Evolutionary conservation across 495 filamentous ascomycete species (phyloP), one percentile per base, ranked within the genome.

Genomic region (Penicillium desertorum): DNA sequence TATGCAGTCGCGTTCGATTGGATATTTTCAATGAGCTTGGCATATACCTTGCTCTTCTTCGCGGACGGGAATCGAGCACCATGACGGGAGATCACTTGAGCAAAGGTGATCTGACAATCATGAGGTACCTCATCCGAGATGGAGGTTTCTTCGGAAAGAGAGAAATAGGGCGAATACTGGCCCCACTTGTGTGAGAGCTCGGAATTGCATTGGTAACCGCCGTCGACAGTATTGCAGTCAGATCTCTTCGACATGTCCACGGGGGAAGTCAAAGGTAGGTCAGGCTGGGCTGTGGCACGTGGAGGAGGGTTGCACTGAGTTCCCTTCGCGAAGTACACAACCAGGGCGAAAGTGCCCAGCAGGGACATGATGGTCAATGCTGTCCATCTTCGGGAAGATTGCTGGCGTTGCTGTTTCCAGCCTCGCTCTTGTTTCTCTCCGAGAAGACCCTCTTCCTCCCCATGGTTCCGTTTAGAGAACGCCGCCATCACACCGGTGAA

Each of bases 111-210:
- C 45, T 81, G 69, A 75, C 91, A 96, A 25, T 73, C 72, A 3
- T 73, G 37, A 1, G 90, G 90, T 5, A 88, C 62, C 1, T 73
- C 68, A 2, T 77, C 57, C 4, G 81, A 74, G 42, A 90, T 78
- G 7, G 81, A 68, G 0, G 88, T 88, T 23, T 84, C 80, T 2
- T 65, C 56, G 2, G 62, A 59, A 3, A 92, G 83, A 0, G 83
- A 79, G 75, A 88, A 95, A 69, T 83, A 92, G 14, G 91, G 90
- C 20, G 89, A 89, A 71, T 96, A 94, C 64, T 91, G 89, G 51
- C 91, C 91, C 91, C 90, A 95, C 56, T 71, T 81, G 57, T 88
- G 90, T 4, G 89, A 82, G 43, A 87, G 75, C 16, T 77, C 52
- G 10, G 77, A 56, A 34, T 76, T 71, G 68, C 85, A 89, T 59